Base-by-base conservation (phyloP, 139 green algal species). In the Chlamydomonas eustigma region DNA sequence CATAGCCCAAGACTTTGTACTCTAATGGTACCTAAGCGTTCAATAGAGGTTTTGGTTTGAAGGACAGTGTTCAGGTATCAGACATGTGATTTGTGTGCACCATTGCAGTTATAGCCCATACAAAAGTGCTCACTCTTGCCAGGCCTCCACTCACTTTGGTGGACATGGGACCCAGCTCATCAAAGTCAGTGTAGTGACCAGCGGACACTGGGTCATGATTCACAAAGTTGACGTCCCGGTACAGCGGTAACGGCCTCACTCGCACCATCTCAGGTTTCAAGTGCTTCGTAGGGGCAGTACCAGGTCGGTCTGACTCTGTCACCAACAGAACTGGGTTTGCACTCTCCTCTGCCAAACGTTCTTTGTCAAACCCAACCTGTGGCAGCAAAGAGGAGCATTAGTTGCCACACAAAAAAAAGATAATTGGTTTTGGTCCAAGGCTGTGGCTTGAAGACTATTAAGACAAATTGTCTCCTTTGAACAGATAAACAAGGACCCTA, bases 1-100 rank as follows among this genome's bases (percentile, higher is more conserved):
- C 34, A 65, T 90, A 90, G 2, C 86, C 84, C 74, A 91, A 69
- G 37, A 90, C 50, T 39, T 85, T 76, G 75, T 86, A 90, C 70
- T 90, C 80, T 37, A 88, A 63, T 22, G 84, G 84, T 32, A 83
- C 76, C 84, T 88, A n/a, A n/a, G n/a, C n/a, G n/a, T n/a, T n/a
- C n/a, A n/a, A n/a, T n/a, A n/a, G n/a, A n/a, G n/a, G n/a, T n/a
- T 63, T 24, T 18, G 12, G 63, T 71, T n/a, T n/a, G n/a, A n/a
- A n/a, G n/a, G n/a, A n/a, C n/a, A n/a, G n/a, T n/a, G n/a, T n/a
- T n/a, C n/a, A n/a, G n/a, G n/a, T n/a, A n/a, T n/a, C n/a, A n/a
- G n/a, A n/a, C n/a, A n/a, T n/a, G n/a, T n/a, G n/a, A n/a, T n/a
- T n/a, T n/a, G n/a, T n/a, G n/a, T n/a, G n/a, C n/a, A n/a, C n/a